Conservation (phyloP, 2,329 filamentous ascomycete genomes). For the Microascus cirrosus region DNA sequence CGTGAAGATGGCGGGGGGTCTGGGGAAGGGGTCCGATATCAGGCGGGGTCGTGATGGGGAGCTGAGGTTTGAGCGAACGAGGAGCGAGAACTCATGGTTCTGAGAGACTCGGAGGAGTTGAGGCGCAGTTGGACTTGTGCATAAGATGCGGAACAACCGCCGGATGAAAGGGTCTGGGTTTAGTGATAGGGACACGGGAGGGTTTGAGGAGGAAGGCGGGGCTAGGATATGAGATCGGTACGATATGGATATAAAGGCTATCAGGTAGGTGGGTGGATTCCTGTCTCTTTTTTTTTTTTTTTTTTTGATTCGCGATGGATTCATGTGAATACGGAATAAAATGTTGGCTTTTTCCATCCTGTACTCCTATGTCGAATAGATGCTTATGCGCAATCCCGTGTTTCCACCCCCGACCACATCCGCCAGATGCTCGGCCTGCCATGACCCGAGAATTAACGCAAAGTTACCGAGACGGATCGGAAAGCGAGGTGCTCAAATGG, state of each 20-base stretch:
- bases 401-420: too few relatives aligned
- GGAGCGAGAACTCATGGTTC: background rate
- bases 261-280: background rate
- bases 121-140: background rate
- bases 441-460: background rate
- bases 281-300: background rate
- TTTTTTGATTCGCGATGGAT: background rate
- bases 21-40: background rate
- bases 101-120: background rate
- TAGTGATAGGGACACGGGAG: too few relatives aligned
- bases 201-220: background rate
- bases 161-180: too few relatives aligned
- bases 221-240: background rate
- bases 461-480: background rate
- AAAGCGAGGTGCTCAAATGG: background rate
- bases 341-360: background rate
- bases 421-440: background rate
- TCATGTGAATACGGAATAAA: background rate
- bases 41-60: background rate
- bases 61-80: background rate
- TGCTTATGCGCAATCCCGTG: too few relatives aligned
- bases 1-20: constrained; percentile 33
- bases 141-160: background rate
- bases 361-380: too few relatives aligned
- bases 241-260: background rate